Evolutionary conservation across 352 stramenopile species (phyloP), one percentile per base, ranked within the genome.

Genomic region (Globisporangium recalcitrans): DNA sequence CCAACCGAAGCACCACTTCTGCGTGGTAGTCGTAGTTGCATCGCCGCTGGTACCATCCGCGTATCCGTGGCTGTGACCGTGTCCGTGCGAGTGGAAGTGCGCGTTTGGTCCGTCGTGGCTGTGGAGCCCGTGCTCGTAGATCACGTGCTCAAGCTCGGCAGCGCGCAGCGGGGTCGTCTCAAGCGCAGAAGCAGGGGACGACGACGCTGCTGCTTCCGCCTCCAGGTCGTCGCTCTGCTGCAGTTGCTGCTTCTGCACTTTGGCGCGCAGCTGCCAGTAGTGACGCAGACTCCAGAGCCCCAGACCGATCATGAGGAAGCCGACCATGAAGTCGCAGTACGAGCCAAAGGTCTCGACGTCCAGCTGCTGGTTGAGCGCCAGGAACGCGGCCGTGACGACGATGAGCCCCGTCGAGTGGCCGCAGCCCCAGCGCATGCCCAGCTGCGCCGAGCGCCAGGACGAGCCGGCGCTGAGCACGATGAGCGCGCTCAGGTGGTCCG

Each of bases 381-480:
- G 83, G 71, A 77, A 92, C 59, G 51, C 71, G 48, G 66, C 75
- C 57, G 66, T 93, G 29, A 88, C 76, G 27, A 88, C 32, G 22
- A 97, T 60, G 19, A 97, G 74, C 1, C 88, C 90, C 6, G 78
- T 85, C 5, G 78, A 91, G 67, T 97, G 88, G 52, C 88, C 88
- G 48, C 90, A 76, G n/a, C 90, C 90, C 90, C 88, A 97, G 69
- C 84, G 82, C 63, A 97, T 78, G 19, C 88, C 88, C 8, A 96
- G 69, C 31, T 80, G 75, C 56, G 90, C 95, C 26, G 85, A 87
- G 26, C 74, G 75, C 66, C 73, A 87, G 42, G 78, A 91, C 0
- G 75, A 85, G 1, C 77, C 81, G 0, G 85, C 82, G 60, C 75
- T 91, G 4, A 96, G 71, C 52, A 92, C 94, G 36, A 89, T 90